Conservation (phyloP, 1,139 yeast genomes). For the Citeromyces hawaiiensis region DNA sequence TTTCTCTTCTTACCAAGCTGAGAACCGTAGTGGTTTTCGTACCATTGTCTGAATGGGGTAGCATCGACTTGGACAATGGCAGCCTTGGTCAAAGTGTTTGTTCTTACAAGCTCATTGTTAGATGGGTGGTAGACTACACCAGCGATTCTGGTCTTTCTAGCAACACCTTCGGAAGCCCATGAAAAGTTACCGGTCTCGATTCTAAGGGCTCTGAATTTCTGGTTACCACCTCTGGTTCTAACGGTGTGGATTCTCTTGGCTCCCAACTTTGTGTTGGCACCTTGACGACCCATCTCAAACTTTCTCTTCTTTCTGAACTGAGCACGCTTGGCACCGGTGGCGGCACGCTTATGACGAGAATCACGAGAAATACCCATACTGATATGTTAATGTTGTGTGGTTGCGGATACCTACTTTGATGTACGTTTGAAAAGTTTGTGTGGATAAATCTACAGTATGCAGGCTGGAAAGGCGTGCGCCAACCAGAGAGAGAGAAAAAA, state of each 20-base stretch:
- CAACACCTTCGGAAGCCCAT: slow-evolving; percentile 98
- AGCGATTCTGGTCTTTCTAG: slow-evolving; percentile 98
- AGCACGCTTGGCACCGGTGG: slow-evolving; percentile 99
- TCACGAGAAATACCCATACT: slow-evolving; percentile 99
- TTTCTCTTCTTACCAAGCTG: slow-evolving; percentile 75
- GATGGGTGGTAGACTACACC: slow-evolving; percentile 99
- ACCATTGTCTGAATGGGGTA: slow-evolving; percentile 99
- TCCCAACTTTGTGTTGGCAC: slow-evolving; percentile 99
- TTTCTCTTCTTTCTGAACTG: slow-evolving; percentile 99
- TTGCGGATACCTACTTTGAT: slow-evolving; percentile 1
- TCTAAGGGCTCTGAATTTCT: slow-evolving; percentile 99
- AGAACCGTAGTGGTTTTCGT: slow-evolving; percentile 95
- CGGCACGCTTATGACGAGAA: slow-evolving; percentile 99
- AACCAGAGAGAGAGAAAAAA: not conserved
- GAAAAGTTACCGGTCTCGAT: slow-evolving; percentile 99
- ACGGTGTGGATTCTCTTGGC: slow-evolving; percentile 97
- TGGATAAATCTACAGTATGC: not conserved
- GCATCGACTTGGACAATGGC: slow-evolving; percentile 99
- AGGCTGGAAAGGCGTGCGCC: not conserved
- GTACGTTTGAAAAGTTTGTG: slow-evolving; percentile 2
- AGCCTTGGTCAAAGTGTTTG: slow-evolving; percentile 97
- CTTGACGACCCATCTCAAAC: slow-evolving; percentile 99
- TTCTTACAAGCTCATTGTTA: slow-evolving; percentile 98
- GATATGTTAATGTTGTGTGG: slow-evolving; percentile 5
- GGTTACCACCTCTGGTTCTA: slow-evolving; percentile 99